These are phyloP conservation scores for Pleurotus djamor DNA, from an alignment of 768 basidiomycete species.

Conservation along the genomic window DNA sequence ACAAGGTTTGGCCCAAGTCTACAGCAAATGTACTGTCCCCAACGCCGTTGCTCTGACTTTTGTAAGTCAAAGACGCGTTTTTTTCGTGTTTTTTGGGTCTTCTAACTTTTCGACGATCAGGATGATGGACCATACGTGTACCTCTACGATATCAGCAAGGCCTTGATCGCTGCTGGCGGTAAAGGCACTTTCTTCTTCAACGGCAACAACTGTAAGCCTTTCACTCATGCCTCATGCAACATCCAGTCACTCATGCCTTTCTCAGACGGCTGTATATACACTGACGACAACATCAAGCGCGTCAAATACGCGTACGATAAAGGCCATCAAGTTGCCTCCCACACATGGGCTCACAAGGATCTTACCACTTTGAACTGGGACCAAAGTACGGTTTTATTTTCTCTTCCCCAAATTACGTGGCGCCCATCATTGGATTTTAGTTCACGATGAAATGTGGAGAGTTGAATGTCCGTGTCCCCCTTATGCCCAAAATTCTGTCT, in stretches of 20 bases:
- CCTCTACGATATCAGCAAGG: conserved; percentile 28
- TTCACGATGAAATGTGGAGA: conserved; percentile 43
- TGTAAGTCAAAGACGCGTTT: conserved; percentile 18
- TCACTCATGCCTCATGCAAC: background rate
- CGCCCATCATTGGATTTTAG: conserved; percentile 13
- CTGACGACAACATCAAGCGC: conserved; percentile 17
- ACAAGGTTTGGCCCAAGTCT: conserved; percentile 23
- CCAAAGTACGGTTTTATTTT: conserved; percentile 12
- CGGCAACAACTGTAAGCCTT: conserved; percentile 13
- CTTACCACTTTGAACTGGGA: conserved; percentile 29
- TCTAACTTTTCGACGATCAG: conserved; percentile 13
- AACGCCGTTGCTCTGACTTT: conserved; percentile 40
- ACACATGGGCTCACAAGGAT: conserved; percentile 44
- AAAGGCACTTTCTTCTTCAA: conserved; percentile 27
- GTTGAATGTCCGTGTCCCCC: conserved; percentile 33
- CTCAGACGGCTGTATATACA: conserved; percentile 36
- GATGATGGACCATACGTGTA: conserved; percentile 42
- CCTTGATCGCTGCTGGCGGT: conserved; percentile 18
- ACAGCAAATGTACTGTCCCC: conserved; percentile 30
- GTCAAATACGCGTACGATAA: conserved; percentile 33
- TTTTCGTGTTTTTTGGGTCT: background rate
- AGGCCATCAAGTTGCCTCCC: conserved; percentile 42
- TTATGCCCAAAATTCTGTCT: background rate
- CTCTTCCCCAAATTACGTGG: background rate
- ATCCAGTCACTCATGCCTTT: background rate